phyloP scores from a whole-genome alignment of 2,329 filamentous ascomycete species.

The Paradendryphiella salina region DNA sequence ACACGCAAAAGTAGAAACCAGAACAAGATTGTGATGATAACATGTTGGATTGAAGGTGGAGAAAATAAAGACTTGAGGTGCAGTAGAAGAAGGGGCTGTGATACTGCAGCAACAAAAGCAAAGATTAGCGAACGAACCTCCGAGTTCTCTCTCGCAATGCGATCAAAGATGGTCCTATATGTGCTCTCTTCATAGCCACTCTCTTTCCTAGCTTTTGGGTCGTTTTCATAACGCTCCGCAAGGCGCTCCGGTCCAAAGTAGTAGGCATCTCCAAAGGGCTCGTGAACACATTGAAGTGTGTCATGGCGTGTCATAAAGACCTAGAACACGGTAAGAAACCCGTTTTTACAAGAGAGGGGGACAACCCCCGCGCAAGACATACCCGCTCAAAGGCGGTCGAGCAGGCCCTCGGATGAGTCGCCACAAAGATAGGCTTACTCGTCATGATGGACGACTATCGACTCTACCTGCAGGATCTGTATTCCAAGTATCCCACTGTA shows the following conservation, averaged over 20 bases:
- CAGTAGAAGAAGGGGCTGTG: neutral
- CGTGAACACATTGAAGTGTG: constrained; percentile 80
- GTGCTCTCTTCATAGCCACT: constrained; percentile 72
- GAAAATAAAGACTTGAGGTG: neutral
- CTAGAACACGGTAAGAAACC: constrained; percentile 24
- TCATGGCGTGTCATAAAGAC: constrained; percentile 96
- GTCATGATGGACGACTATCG: constrained; percentile 59
- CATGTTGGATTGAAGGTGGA: neutral
- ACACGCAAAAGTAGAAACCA: constrained; percentile 17
- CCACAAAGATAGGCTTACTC: constrained; percentile 83
- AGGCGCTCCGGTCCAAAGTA: constrained; percentile 94
- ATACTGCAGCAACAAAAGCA: neutral
- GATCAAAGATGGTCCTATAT: constrained; percentile 75
- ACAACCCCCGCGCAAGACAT: constrained; percentile 40
- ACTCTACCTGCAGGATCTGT: constrained; percentile 21
- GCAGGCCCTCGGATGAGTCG: constrained; percentile 91
- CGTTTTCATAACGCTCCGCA: constrained; percentile 74
- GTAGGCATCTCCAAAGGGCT: constrained; percentile 95
- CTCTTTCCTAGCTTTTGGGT: constrained; percentile 57
- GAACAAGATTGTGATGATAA: neutral
- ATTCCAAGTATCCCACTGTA: constrained; percentile 29
- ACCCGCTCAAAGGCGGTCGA: constrained; percentile 97
- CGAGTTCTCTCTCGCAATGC: constrained; percentile 70
- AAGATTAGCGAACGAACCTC: constrained; percentile 62
- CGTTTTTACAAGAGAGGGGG: neutral